Base-by-base conservation (phyloP, 2,329 filamentous ascomycete genomes). In the Xylariaceae sp. region DNA sequence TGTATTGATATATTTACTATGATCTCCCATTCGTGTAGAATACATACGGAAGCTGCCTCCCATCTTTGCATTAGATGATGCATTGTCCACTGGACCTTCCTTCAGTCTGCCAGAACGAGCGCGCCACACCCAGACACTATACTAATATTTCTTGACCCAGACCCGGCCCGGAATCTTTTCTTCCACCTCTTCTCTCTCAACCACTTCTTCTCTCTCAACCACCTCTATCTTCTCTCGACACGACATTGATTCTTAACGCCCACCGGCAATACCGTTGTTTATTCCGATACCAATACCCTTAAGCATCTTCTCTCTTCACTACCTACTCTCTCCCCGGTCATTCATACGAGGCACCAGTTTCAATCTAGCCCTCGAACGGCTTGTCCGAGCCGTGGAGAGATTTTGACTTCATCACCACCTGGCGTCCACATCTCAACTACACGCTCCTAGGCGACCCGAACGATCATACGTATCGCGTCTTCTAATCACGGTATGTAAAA, bases 341-440 rank as follows among this genome's bases (percentile, higher is more conserved):
- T 23, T 44, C 35, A n/a, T 57, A 63, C 54, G 53, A 49, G 42
- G 30, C 57, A 61, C 54, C 57, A 23, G 59, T 54, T 45, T 50
- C 52, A 44, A 49, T 53, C 55, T 13, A 11, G 45, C 15, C 37
- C 23, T 17, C 15, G 35, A 23, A 37, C 42, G 47, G 18, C 23
- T 47, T 35, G n/a, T n/a, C 8, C 11, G n/a, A 17, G 47, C 23
- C 51, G 35, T 51, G 34, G 30, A 47, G 17, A 47, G 44, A 30
- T 34, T 39, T 34, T 51, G 39, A 37, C 37, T 53, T 39, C 42
- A 17, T 11, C 15, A 44, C 51, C 49, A 34, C 13, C 11, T 34
- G 34, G 30, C 6, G 15, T 7, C 42, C 35, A 42, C 8, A 8
- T 3, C 37, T 13, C 37, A 42, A 42, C 9, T 42, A 42, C 37